Evolutionary conservation across 257 asterid species (phyloP).

Genomic region (Solanum etuberosum): DNA sequence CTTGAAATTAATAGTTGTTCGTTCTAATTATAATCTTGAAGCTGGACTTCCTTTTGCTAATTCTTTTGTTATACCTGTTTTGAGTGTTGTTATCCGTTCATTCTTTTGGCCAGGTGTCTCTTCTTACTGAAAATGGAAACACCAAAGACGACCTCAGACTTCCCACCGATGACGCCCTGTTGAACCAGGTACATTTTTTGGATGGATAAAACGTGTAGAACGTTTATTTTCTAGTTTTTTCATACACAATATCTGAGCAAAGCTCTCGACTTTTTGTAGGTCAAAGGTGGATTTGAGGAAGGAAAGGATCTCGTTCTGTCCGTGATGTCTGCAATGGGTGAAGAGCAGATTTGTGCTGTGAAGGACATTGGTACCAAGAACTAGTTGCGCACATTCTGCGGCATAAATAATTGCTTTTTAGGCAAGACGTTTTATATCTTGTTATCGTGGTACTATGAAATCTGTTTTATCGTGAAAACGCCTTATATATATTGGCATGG

Average conservation of each 20-base stretch:
- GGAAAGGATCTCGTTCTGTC: conserved; percentile 11
- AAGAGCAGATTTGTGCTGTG: conserved; percentile 8
- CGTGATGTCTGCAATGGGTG: conserved; percentile 16
- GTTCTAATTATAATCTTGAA: background rate
- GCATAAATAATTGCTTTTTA: background rate
- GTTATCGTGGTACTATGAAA: background rate
- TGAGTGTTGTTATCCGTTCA: background rate
- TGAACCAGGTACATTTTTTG: background rate
- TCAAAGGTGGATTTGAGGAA: conserved; percentile 11
- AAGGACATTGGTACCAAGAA: conserved; percentile 13
- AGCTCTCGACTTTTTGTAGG: background rate
- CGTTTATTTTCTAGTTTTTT: background rate
- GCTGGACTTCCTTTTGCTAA: background rate
- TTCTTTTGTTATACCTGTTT: background rate
- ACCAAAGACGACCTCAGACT: conserved; percentile 14
- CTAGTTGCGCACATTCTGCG: background rate
- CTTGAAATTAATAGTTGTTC: background rate
- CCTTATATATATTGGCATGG: background rate
- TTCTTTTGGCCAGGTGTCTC: conserved; percentile 1
- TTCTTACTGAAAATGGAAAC: conserved; percentile 11
- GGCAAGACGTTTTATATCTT: background rate
- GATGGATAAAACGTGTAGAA: background rate
- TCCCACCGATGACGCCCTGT: conserved; percentile 7
- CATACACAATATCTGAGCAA: background rate
- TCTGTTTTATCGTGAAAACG: background rate